These are phyloP conservation scores for Arxiozyma telluris DNA, from an alignment of 1,139 yeast species.

Conservation along the genomic window DNA sequence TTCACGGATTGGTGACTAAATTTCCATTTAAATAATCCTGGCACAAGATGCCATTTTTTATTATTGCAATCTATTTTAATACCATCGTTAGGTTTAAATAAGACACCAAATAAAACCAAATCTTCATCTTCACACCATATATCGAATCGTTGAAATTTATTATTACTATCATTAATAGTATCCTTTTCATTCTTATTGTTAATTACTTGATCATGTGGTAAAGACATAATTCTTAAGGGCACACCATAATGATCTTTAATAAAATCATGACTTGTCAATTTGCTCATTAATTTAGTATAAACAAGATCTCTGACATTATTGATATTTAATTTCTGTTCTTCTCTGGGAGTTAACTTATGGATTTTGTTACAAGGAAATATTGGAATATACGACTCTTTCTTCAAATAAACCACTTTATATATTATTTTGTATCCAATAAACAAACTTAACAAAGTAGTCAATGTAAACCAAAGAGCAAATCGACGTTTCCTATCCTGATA, in stretches of 20 bases:
- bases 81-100: constrained; percentile 15
- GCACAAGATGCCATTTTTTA: constrained; percentile 23
- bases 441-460: constrained; percentile 13
- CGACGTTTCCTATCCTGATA: constrained; percentile 13
- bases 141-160: constrained; percentile 15
- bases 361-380: constrained; percentile 21
- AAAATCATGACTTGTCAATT: constrained; percentile 24
- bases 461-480: constrained; percentile 9
- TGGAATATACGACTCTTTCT: constrained; percentile 24
- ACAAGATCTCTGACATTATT: constrained; percentile 17
- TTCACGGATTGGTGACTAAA: constrained; percentile 21
- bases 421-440: constrained; percentile 24
- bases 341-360: constrained; percentile 20
- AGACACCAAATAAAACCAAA: constrained; percentile 25
- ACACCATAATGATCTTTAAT: constrained; percentile 28
- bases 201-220: background rate
- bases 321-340: constrained; percentile 17
- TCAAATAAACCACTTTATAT: constrained; percentile 22
- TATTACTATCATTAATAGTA: constrained; percentile 2
- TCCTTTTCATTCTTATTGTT: background rate
- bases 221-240: constrained; percentile 18
- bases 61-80: constrained; percentile 6
- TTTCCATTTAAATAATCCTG: constrained; percentile 22
- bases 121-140: constrained; percentile 30
- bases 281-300: constrained; percentile 17